These are phyloP conservation scores for Russula olivacea DNA, from an alignment of 768 basidiomycete species.

Conservation along the genomic window DNA sequence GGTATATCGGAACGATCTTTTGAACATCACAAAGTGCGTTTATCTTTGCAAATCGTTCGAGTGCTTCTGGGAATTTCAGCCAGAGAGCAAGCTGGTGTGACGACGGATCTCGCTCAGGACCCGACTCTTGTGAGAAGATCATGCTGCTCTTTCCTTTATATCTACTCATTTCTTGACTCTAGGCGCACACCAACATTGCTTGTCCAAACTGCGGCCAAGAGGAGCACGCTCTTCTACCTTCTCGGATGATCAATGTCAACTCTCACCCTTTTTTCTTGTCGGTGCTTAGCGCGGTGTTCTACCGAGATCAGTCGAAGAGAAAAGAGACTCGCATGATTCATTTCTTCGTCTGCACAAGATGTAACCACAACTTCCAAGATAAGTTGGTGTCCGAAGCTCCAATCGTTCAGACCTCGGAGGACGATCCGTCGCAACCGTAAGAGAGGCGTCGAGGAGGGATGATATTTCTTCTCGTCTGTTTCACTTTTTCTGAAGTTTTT, in stretches of 20 bases:
- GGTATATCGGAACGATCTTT: constrained; percentile 91
- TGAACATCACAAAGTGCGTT: constrained; percentile 85
- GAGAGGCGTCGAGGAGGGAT: not conserved
- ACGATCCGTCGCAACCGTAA: not conserved
- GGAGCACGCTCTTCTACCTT: constrained; percentile 44
- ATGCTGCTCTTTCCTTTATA: not conserved
- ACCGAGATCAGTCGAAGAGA: constrained; percentile 95
- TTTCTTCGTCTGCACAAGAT: constrained; percentile 85
- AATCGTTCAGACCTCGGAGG: constrained; percentile 36
- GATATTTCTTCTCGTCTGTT: not conserved
- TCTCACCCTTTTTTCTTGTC: constrained; percentile 5
- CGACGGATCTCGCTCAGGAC: constrained; percentile 79
- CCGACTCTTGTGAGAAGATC: constrained; percentile 65
- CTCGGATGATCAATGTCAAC: not conserved
- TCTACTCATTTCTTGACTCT: constrained; percentile 11
- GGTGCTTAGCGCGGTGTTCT: constrained; percentile 72
- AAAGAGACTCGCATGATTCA: constrained; percentile 93
- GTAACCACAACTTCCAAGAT: constrained; percentile 69
- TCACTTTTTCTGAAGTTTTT: too few species aligned
- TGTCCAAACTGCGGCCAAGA: constrained; percentile 80
- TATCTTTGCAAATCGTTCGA: not conserved
- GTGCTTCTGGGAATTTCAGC: constrained; percentile 10
- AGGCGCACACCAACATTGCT: constrained; percentile 79
- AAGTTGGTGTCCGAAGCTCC: constrained; percentile 37
- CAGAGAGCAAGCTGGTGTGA: constrained; percentile 93